Percentiles rank a stretch among this genome's conserved stretches.
Evolutionary conservation across 177 flowering plant species (phyloP).

Genomic region (Tripterygium wilfordii): DNA sequence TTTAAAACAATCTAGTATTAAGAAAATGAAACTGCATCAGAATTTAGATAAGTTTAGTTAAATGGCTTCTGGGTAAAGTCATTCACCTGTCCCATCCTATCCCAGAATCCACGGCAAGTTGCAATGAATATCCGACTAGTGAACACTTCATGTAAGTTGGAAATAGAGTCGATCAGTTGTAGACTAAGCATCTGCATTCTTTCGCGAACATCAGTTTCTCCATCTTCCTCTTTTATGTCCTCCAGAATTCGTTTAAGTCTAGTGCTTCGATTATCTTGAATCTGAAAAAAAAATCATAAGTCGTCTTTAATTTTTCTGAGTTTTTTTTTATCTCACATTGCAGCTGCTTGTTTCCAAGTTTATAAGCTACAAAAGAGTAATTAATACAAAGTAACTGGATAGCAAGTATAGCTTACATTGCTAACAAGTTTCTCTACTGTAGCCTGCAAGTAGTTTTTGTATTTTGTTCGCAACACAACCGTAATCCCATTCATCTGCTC

Average conservation of each 20-base stretch:
- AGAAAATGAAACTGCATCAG: slow-evolving; percentile 1
- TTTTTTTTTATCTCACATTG: too few relatives aligned
- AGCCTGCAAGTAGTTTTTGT: slow-evolving; percentile 87
- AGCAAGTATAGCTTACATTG: slow-evolving; percentile 48
- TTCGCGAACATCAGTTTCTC: slow-evolving; percentile 82
- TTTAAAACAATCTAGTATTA: slow-evolving; percentile 55
- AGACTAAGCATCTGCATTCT: slow-evolving; percentile 69
- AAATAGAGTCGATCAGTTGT: slow-evolving; percentile 62
- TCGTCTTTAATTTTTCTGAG: not conserved
- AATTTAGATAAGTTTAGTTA: not conserved
- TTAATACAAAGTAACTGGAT: too few relatives aligned
- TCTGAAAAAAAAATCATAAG: slow-evolving; percentile 34
- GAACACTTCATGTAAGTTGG: slow-evolving; percentile 77
- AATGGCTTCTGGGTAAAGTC: too few relatives aligned
- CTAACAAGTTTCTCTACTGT: slow-evolving; percentile 65
- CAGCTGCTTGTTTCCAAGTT: too few relatives aligned
- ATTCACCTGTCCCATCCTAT: slow-evolving; percentile 88
- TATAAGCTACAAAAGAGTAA: too few relatives aligned
- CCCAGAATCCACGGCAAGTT: slow-evolving; percentile 84
- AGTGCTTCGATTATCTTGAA: slow-evolving; percentile 60
- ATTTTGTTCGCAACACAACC: slow-evolving; percentile 77
- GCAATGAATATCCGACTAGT: slow-evolving; percentile 65
- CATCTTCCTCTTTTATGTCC: slow-evolving; percentile 82
- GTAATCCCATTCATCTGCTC: slow-evolving; percentile 87
- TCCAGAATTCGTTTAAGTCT: slow-evolving; percentile 75